These are phyloP conservation scores for Trichoderma atroviride DNA, from an alignment of 2,329 filamentous ascomycete species.

Conservation along the genomic window DNA sequence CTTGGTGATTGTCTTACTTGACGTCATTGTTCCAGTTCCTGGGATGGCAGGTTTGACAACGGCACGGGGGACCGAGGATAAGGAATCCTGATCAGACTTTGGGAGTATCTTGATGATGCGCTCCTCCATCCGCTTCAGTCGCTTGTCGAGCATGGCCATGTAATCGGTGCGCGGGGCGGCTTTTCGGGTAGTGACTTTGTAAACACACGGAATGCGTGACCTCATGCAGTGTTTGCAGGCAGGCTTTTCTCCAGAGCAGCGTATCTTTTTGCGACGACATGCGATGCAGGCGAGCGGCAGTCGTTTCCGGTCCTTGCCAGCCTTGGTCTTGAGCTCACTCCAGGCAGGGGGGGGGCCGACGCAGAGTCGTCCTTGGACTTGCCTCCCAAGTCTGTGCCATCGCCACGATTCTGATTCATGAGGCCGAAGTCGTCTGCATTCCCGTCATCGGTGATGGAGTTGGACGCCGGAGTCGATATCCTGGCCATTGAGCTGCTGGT, in stretches of 20 bases:
- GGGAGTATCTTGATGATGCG: constrained; percentile 95
- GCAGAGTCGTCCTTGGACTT: constrained; percentile 61
- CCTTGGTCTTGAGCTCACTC: constrained; percentile 86
- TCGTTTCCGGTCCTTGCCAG: constrained; percentile 92
- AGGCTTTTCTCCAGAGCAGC: constrained; percentile 96
- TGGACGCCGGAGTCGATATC: constrained; percentile 47
- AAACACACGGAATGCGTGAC: constrained; percentile 92
- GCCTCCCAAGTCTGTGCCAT: constrained; percentile 57
- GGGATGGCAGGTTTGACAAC: constrained; percentile 79
- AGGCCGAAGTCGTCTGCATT: constrained; percentile 63
- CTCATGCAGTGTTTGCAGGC: constrained; percentile 95
- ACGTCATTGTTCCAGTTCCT: constrained; percentile 48
- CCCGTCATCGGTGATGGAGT: constrained; percentile 54
- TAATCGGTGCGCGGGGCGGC: constrained; percentile 94
- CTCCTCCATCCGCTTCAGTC: constrained; percentile 95
- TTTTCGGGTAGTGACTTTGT: constrained; percentile 94
- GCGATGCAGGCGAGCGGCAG: constrained; percentile 93
- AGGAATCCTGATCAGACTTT: constrained; percentile 74
- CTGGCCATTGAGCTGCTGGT: constrained; percentile 52
- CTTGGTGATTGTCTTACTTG: constrained; percentile 57
- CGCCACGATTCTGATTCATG: constrained; percentile 48
- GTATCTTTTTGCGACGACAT: constrained; percentile 94
- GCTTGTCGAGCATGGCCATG: constrained; percentile 98
- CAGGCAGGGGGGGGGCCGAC: constrained; percentile 65
- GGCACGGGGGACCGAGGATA: constrained; percentile 72